phyloP scores from a whole-genome alignment of 2,329 filamentous ascomycete genomes.

The Aspergillus puulaauensis region DNA sequence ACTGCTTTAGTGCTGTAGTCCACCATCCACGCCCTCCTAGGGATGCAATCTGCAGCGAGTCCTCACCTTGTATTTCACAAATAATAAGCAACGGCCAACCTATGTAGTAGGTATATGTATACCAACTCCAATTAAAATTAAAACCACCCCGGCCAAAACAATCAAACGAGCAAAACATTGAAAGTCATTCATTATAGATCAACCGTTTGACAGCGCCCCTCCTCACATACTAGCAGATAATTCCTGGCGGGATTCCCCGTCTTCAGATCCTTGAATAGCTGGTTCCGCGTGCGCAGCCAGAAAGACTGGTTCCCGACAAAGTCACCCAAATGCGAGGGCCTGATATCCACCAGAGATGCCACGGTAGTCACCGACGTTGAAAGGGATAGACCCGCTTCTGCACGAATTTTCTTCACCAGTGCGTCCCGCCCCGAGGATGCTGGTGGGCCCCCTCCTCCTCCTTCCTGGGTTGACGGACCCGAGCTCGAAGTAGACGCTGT shows the following conservation, averaged over 20 bases:
- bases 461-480: conserved; percentile 13
- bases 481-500: conserved; percentile 16
- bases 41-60: too few relatives aligned
- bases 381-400: conserved; percentile 31
- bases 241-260: conserved; percentile 35
- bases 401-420: conserved; percentile 32
- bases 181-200: conserved; percentile 26
- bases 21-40: too few relatives aligned
- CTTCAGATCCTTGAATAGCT: conserved; percentile 38
- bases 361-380: conserved; percentile 36
- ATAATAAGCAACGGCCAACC: too few relatives aligned
- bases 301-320: conserved; percentile 35
- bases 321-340: conserved; percentile 33
- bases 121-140: background rate
- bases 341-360: conserved; percentile 38
- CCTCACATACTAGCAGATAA: conserved; percentile 40
- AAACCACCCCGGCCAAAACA: background rate
- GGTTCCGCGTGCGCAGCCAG: conserved; percentile 40
- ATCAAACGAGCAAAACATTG: background rate
- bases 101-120: background rate
- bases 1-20: too few relatives aligned
- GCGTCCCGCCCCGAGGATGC: conserved; percentile 26
- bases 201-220: conserved; percentile 35
- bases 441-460: conserved; percentile 12
- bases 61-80: too few relatives aligned